Evolutionary conservation across 805 yeast species (phyloP), one percentile per base, ranked within the genome.

Genomic region (Sugiyamaella mastotermitis): DNA sequence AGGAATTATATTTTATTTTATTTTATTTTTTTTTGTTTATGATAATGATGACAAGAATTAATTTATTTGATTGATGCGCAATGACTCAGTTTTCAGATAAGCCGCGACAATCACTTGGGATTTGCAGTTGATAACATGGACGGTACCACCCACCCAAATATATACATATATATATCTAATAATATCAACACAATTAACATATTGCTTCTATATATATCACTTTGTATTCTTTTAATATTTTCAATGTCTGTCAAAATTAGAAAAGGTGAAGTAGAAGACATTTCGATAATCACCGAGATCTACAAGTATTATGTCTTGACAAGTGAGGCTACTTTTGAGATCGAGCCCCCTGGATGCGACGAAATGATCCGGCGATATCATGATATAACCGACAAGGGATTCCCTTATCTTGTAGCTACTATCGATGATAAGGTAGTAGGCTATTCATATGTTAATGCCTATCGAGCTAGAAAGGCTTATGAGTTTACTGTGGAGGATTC

Each of bases 401-500:
- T 10, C 11, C 40, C 40, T 7, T 30, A 22, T 24, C 14, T 37
- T n/a, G 40, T 37, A 7, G 40, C 40, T 8, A 30, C 16, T 21
- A 27, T 13, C 15, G 24, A 17, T n/a, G 31, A 11, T 13, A 16
- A n/a, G 11, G 37, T 37, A 5, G 40, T 30, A 17, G 40, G 40
- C 5, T 37, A 37, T n/a, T 27, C 40, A 4, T 37, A 37, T 31
- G 40, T 30, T 3, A 21, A 16, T 11, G 8, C 17, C 23, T 31
- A 37, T 30, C 10, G 40, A 8, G 21, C 35, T 6, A 35, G 40
- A 5, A 15, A 15, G 4, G 40, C 40, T 10, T 37, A 25, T 31
- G 9, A 9, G 5, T 14, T 15, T 5, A 37, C 40, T 4, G 29
- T 37, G 6, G 40, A 37, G 17, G 14, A 30, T 14, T 30, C 40